Base-by-base conservation (phyloP, 2,329 filamentous ascomycete genomes). In the Talaromyces sp. region DNA sequence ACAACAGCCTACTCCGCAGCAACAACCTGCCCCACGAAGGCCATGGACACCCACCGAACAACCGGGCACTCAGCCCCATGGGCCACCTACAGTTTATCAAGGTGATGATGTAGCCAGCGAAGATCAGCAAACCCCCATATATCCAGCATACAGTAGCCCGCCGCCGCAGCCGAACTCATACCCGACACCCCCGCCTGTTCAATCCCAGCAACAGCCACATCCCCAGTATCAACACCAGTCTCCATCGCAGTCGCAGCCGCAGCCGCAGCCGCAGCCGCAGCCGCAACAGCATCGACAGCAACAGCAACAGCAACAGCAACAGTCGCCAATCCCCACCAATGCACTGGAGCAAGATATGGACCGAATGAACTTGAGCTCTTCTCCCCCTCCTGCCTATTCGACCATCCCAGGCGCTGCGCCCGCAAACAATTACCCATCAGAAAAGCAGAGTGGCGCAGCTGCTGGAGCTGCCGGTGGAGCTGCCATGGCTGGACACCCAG, bases 1-100 rank as follows among this genome's bases (percentile, higher is more conserved):
- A 32, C 77, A 80, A 49, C 74, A 73, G 47, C 67, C 68, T 37
- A 67, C 61, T 36, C 65, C 65, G 39, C 61, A 66, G 53, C 72
- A 74, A 42, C 78, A 75, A 20, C 63, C 66, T 22, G 63, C 67
- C 40, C 69, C 62, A 51, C 83, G n/a, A 24, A 36, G 93, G 43
- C 92, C 92, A 27, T 97, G 93, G 94, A 97, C 93, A 9, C 94
- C 94, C 1, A 97, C 94, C 3, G 94, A 99, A 70, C 82, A 86
- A 52, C 91, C 92, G 1, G 91, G 91, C 29, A 87, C 87, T 56
- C 88, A 91, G 47, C 90, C 91, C 4, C 91, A 96, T 75, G 92
- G 92, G 0, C 91, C 91, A 27, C 91, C 93, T 1, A 91, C 89
- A 0, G 88, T 96, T 1, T 97, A 97, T 64, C 93, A 97, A 74